phyloP scores from a whole-genome alignment of 139 green algal genomes.

The Coccomyxa sp. region DNA sequence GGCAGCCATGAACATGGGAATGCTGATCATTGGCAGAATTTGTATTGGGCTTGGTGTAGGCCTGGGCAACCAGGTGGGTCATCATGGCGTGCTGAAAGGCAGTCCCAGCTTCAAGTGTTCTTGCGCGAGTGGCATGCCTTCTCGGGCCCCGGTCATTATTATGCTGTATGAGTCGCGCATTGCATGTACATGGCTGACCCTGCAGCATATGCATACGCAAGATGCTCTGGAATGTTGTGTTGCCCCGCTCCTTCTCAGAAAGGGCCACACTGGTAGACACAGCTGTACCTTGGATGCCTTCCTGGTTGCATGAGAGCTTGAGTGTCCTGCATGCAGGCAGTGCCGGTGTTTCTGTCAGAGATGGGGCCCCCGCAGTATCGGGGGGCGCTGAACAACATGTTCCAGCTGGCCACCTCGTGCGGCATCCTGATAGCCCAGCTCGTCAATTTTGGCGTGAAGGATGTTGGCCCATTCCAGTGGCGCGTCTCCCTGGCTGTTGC shows the following conservation, averaged over 20 bases:
- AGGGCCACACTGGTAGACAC: neutral
- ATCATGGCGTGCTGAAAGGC: neutral
- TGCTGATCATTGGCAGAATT: neutral
- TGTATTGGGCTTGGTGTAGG: neutral
- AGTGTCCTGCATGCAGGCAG: neutral
- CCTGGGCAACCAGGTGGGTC: neutral
- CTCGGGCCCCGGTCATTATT: neutral
- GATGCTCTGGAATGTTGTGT: neutral
- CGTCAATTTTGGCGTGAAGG: constrained; percentile 26
- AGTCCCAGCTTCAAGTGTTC: too few species aligned
- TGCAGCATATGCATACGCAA: neutral
- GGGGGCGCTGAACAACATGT: constrained; percentile 4
- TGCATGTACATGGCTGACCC: neutral
- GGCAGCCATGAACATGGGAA: neutral
- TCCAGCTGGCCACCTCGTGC: constrained; percentile 17
- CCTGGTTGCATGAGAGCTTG: neutral
- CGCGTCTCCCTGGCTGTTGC: constrained; percentile 34
- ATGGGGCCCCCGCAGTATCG: constrained; percentile 15
- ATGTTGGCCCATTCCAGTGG: constrained; percentile 26
- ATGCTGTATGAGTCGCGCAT: neutral
- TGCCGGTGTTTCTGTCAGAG: constrained; percentile 28
- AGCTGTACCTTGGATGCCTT: neutral
- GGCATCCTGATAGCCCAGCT: constrained; percentile 36
- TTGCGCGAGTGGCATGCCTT: too few species aligned
- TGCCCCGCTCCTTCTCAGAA: neutral